phyloP scores from a whole-genome alignment of 78 protist species.

The Dictyostelium brefeldianum region DNA sequence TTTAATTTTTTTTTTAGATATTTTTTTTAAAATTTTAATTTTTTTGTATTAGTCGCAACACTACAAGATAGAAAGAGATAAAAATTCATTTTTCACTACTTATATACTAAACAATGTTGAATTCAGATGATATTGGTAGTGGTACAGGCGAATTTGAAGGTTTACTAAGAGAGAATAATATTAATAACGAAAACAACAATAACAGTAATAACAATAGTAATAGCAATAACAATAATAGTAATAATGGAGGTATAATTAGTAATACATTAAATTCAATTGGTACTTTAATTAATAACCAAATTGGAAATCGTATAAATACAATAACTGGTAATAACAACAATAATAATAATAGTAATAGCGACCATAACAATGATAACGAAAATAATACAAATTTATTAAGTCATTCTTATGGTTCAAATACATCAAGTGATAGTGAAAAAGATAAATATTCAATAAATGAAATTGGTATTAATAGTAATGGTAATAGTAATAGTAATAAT shows the following conservation, averaged over 20 bases:
- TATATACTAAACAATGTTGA: no score
- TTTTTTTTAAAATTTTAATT: neutral
- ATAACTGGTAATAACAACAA: neutral
- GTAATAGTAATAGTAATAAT: neutral
- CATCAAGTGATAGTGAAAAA: neutral
- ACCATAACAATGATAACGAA: neutral
- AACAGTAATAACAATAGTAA: neutral
- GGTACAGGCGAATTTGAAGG: constrained; percentile 9
- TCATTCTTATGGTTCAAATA: neutral
- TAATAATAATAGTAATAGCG: neutral
- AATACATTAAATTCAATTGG: neutral
- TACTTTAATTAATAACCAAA: neutral
- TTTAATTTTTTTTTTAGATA: neutral
- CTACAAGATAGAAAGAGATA: no score
- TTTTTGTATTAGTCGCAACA: no score
- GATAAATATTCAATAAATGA: neutral
- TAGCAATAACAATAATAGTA: neutral
- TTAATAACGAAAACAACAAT: no score
- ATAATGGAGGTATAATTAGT: neutral
- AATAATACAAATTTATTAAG: neutral
- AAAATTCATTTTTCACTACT: no score
- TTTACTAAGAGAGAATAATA: neutral
- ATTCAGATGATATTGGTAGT: neutral
- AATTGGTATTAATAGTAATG: neutral
- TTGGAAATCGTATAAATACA: neutral